Percentiles rank a stretch among this genome's conserved stretches.
Evolutionary conservation across 441 rosid genomes (phyloP).

Genomic region (Populus tomentosa): DNA sequence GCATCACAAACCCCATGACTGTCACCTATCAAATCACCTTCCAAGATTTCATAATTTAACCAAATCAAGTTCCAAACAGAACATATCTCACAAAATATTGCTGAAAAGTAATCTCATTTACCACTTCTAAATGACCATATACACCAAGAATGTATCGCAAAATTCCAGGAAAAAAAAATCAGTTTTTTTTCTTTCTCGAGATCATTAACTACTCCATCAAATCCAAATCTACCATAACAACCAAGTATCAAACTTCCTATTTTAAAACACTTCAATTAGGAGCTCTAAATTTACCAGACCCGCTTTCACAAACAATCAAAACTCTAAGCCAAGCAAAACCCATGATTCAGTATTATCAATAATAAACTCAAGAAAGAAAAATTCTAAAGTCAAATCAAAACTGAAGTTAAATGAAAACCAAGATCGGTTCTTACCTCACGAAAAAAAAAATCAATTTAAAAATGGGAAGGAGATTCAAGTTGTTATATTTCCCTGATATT

Average conservation of each 20-base stretch:
- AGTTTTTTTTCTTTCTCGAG: neutral
- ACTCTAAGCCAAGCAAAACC: neutral
- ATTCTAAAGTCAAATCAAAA: constrained; percentile 5
- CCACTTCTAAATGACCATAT: too few relatives aligned
- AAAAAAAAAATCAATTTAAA: neutral
- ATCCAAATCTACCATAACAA: neutral
- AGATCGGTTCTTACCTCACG: constrained; percentile 25
- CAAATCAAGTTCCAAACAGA: too few relatives aligned
- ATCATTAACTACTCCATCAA: neutral
- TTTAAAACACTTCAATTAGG: neutral
- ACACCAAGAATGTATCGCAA: neutral
- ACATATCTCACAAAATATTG: too few relatives aligned
- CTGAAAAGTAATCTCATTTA: too few relatives aligned
- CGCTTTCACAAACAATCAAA: constrained; percentile 11
- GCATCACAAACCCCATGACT: too few relatives aligned
- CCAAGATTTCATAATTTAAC: too few relatives aligned
- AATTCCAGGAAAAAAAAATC: too few relatives aligned
- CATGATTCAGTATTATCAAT: neutral
- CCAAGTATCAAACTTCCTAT: constrained; percentile 6
- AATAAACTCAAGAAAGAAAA: neutral
- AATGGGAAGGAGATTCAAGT: constrained; percentile 6
- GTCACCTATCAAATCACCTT: too few relatives aligned
- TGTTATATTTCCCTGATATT: constrained; percentile 3
- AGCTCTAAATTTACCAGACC: neutral
- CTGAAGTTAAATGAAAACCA: constrained; percentile 1